phyloP scores from a whole-genome alignment of 192 early-diverging fungal species.

The Piromyces sp. region DNA sequence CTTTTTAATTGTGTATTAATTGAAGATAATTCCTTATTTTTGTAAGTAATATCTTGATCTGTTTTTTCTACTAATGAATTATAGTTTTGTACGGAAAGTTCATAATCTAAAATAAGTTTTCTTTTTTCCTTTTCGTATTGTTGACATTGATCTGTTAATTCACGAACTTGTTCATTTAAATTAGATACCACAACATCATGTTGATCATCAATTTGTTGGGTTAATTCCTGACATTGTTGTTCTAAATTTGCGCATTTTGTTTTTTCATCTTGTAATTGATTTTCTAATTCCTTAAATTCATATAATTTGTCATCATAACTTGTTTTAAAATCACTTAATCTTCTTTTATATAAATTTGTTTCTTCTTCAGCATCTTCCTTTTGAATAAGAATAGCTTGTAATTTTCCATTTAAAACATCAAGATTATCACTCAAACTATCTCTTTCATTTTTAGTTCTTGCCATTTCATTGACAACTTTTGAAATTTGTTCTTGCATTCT shows the following conservation, averaged over 20 bases:
- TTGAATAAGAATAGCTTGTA: background rate
- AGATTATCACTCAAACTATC: background rate
- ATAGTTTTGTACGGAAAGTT: background rate
- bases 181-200: background rate
- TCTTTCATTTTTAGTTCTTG: background rate
- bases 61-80: background rate
- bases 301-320: background rate
- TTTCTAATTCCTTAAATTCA: background rate
- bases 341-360: background rate
- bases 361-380: background rate
- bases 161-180: background rate
- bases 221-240: background rate
- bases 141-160: background rate
- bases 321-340: background rate
- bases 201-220: background rate
- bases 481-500: background rate
- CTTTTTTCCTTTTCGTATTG: background rate
- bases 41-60: background rate
- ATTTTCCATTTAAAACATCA: background rate
- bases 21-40: background rate
- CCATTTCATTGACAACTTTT: background rate
- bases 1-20: background rate
- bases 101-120: background rate
- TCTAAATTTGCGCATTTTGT: background rate
- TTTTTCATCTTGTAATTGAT: background rate